Evolutionary conservation across 805 yeast species (phyloP).

Genomic region (Barnettozyma californica): DNA sequence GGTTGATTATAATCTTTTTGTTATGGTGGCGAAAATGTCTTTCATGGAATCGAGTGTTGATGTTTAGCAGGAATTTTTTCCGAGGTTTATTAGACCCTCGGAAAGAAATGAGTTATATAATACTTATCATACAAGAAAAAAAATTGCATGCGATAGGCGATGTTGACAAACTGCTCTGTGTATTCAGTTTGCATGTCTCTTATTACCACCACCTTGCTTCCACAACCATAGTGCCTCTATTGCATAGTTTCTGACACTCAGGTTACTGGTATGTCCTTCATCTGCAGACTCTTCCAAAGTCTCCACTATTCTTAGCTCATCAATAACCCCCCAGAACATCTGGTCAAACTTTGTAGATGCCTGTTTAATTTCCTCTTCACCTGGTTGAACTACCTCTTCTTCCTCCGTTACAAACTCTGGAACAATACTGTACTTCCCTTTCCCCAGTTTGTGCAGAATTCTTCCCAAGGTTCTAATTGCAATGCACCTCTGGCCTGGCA

Average conservation of each 20-base stretch:
- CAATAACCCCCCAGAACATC: conserved; percentile 67
- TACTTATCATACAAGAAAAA: too few relatives aligned
- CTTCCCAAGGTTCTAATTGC: conserved; percentile 87
- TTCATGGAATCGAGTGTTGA: too few relatives aligned
- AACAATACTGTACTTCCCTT: conserved; percentile 46
- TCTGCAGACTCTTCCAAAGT: conserved; percentile 64
- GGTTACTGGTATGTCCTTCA: conserved; percentile 53
- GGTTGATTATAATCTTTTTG: not conserved
- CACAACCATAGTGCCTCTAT: conserved; percentile 89
- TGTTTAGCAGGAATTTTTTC: not conserved
- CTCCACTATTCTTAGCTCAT: conserved; percentile 56
- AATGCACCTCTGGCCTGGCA: conserved; percentile 80
- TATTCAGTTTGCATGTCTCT: conserved; percentile 20
- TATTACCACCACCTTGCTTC: conserved; percentile 47
- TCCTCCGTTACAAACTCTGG: conserved; percentile 38
- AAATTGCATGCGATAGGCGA: too few relatives aligned
- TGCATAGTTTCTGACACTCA: conserved; percentile 79
- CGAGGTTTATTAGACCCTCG: not conserved
- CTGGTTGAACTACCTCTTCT: conserved; percentile 27
- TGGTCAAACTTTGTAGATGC: conserved; percentile 30
- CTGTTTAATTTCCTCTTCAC: conserved; percentile 30
- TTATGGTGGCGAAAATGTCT: not conserved
- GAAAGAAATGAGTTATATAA: too few relatives aligned
- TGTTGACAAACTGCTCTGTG: not conserved
- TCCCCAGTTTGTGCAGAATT: conserved; percentile 73